Conservation (phyloP, 768 basidiomycete species). For the Lentinus tigrinus region DNA sequence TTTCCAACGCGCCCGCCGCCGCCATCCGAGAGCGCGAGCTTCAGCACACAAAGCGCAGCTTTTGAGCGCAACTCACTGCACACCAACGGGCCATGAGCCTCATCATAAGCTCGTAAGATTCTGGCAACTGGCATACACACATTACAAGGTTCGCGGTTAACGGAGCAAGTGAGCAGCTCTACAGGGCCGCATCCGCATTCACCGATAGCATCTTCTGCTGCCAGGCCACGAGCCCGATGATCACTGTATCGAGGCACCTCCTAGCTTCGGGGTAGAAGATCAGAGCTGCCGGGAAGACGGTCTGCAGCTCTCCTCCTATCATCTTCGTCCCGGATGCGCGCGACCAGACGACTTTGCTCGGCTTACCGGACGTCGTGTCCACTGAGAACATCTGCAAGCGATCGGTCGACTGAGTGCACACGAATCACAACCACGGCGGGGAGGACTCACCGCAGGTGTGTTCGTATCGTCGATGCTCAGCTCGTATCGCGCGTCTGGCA, state of each 20-base stretch:
- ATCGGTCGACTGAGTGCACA: neutral
- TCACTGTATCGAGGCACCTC: neutral
- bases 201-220: neutral
- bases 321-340: neutral
- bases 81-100: too few relatives aligned
- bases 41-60: too few relatives aligned
- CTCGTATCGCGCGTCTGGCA: neutral
- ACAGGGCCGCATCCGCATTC: neutral
- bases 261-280: conserved; percentile 4
- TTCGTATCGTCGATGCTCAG: neutral
- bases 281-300: conserved; percentile 2
- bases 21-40: too few relatives aligned
- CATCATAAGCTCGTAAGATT: too few relatives aligned
- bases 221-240: neutral
- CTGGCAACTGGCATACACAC: too few relatives aligned
- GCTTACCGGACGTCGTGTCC: neutral
- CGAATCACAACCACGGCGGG: neutral
- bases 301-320: neutral
- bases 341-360: neutral
- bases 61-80: too few relatives aligned
- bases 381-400: neutral
- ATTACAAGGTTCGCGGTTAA: too few relatives aligned
- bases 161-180: too few relatives aligned
- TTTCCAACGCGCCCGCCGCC: too few relatives aligned
- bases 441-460: neutral